Base-by-base conservation (phyloP, 2,329 filamentous ascomycete species). In the Emmonsiellopsis sp. region DNA sequence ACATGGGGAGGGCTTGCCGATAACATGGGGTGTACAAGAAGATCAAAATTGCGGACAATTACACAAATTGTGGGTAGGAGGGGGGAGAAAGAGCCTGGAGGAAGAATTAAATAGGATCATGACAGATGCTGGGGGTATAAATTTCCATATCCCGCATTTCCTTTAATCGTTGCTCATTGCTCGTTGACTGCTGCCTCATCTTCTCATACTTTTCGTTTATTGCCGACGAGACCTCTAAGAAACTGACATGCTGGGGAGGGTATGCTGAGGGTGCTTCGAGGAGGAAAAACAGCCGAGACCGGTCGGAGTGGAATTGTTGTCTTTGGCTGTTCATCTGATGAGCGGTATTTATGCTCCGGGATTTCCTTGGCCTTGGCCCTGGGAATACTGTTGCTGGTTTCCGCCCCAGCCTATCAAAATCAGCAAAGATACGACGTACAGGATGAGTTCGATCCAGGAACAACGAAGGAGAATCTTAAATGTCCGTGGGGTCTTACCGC, bases 401-500 rank as follows among this genome's bases (percentile, higher is more conserved):
- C 52, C 52, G 49, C 53, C 55, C 57, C 57, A 59, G 11, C 57
- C 57, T 59, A 13, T 10, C 17, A 10, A 21, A 33, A 8, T n/a
- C 42, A 44, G 42, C 17, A 13, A 13, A 44, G 10, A 9, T 44
- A 44, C 21, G 17, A 39, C 13, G 33, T 3, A 42, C 13, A 45
- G 39, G 46, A n/a, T 49, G 14, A 49, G 46, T 31, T 27, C 21
- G 21, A 27, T 27, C 21, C 5, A 27, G 21, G 21, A 37, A 14
- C 2, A 36, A 31, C 13, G 14, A 21, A 13, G 45, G 36, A 10
- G 9, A 21, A 13, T 27, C 39, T 49, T n/a, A 13, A 17, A 49
- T 39, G 37, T 14, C 27, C 27, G 46, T 17, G 37, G 46, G 31
- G 17, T 31, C 46, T 49, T 49, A 49, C 46, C 44, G 17, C 44